A percentile compares a stretch with the other conserved stretches of the same genome.
phyloP scores from a whole-genome alignment of 1,284 basidiomycete genomes.

The Cystobasidium sp. region DNA sequence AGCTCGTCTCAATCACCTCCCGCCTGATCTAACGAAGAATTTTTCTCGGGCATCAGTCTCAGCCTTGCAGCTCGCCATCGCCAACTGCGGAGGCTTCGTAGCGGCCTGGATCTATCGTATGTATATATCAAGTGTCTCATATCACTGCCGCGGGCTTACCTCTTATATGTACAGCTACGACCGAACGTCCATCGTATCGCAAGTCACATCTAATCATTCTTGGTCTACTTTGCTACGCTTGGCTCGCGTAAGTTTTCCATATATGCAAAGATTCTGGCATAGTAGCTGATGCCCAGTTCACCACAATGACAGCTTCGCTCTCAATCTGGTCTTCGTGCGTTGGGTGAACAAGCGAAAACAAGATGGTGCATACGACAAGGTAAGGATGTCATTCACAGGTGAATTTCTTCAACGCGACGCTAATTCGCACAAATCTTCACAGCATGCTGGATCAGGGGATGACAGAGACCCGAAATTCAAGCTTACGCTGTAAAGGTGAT shows the following conservation, averaged over 20 bases:
- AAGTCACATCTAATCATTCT: conserved; percentile 55
- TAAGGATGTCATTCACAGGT: background rate
- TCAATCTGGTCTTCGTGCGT: conserved; percentile 49
- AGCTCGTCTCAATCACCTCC: background rate
- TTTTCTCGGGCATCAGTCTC: conserved; percentile 46
- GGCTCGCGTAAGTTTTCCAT: conserved; percentile 44
- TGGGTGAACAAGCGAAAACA: conserved; percentile 50
- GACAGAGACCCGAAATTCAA: conserved; percentile 53
- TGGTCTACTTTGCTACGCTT: conserved; percentile 53
- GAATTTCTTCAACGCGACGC: background rate
- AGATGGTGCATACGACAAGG: conserved; percentile 49
- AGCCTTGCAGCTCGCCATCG: conserved; percentile 56
- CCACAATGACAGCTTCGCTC: conserved; percentile 43
- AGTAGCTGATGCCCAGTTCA: background rate
- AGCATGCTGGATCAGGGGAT: conserved; percentile 51
- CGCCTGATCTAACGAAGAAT: background rate
- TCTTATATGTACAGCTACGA: conserved; percentile 8
- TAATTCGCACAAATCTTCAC: background rate
- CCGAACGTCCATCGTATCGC: conserved; percentile 52
- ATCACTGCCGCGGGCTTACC: background rate
- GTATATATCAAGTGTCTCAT: background rate
- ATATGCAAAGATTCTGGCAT: background rate
- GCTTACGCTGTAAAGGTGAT: conserved; percentile 49
- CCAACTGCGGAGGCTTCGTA: conserved; percentile 55
- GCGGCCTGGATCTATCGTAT: conserved; percentile 55